These are phyloP conservation scores for Boletus speciosus DNA, from an alignment of 768 basidiomycete species.

Conservation along the genomic window DNA sequence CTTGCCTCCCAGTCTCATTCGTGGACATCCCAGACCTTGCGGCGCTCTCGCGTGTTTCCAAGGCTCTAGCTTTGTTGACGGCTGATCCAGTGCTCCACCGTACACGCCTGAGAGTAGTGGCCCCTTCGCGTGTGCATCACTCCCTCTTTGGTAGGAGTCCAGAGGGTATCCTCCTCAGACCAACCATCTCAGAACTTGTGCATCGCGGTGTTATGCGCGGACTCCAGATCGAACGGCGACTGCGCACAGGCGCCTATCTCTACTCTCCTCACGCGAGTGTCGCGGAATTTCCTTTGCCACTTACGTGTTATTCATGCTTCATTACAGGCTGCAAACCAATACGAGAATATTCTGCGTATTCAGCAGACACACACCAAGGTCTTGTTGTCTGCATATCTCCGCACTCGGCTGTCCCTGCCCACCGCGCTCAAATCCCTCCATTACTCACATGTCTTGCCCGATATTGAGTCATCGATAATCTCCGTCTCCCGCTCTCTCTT, in stretches of 20 bases:
- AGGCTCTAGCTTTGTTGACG: constrained; percentile 47
- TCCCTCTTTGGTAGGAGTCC: constrained; percentile 58
- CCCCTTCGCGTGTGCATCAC: constrained; percentile 66
- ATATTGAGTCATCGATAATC: constrained; percentile 56
- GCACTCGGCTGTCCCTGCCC: constrained; percentile 40
- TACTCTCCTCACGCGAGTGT: constrained; percentile 52
- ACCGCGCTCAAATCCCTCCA: constrained; percentile 44
- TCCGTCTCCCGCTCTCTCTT: constrained; percentile 58
- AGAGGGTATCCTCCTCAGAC: constrained; percentile 54
- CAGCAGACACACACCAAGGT: constrained; percentile 52
- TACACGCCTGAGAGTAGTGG: constrained; percentile 55
- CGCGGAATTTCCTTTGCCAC: not conserved
- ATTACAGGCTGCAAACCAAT: constrained; percentile 60
- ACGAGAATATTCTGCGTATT: constrained; percentile 54
- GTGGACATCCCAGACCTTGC: constrained; percentile 72
- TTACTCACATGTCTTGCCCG: constrained; percentile 54
- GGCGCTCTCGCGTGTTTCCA: constrained; percentile 46
- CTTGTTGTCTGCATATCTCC: constrained; percentile 52
- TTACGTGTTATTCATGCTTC: constrained; percentile 6
- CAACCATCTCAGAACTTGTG: constrained; percentile 63
- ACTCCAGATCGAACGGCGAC: constrained; percentile 59
- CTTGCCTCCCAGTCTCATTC: constrained; percentile 50
- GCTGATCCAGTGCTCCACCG: constrained; percentile 63
- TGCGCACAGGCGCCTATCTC: constrained; percentile 64
- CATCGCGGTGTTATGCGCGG: constrained; percentile 71